These are phyloP conservation scores for Paecilomyces sp. DNA, from an alignment of 2,329 filamentous ascomycete species.

Conservation along the genomic window DNA sequence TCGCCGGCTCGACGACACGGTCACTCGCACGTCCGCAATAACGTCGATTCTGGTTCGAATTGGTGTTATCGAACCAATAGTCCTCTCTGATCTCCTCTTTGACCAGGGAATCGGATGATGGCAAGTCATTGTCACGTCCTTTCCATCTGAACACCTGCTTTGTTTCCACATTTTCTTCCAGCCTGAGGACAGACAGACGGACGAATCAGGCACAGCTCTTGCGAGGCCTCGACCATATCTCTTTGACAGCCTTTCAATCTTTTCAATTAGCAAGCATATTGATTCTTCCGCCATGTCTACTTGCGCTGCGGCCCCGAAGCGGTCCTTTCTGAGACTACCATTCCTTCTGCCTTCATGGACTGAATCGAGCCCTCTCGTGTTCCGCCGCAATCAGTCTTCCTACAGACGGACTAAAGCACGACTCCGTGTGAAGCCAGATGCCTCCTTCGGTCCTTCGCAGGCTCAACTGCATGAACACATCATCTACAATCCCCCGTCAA, in stretches of 20 bases:
- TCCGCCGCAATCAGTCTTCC: conserved; percentile 41
- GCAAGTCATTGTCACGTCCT: conserved; percentile 1
- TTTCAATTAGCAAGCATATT: neutral
- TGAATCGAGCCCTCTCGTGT: conserved; percentile 22
- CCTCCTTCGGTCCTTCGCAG: conserved; percentile 37
- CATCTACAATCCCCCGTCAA: conserved; percentile 60
- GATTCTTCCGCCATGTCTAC: neutral
- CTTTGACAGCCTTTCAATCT: neutral
- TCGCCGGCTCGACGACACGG: neutral
- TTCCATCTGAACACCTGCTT: conserved; percentile 17
- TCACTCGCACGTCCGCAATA: neutral
- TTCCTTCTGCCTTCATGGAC: conserved; percentile 33
- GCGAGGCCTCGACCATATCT: neutral
- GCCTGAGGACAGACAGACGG: no score
- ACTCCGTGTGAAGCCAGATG: conserved; percentile 46
- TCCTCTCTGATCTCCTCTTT: neutral
- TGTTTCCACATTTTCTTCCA: conserved; percentile 11
- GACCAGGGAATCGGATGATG: neutral
- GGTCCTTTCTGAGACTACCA: conserved; percentile 27
- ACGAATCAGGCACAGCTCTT: neutral
- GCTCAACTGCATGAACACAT: conserved; percentile 45
- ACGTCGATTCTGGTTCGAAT: neutral
- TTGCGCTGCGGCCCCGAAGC: conserved; percentile 16
- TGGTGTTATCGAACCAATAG: neutral
- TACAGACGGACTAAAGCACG: conserved; percentile 45